A percentile compares a stretch with the other conserved stretches of the same genome.
Conservation (phyloP, 1,284 basidiomycete species). For the Rhizoctonia solani region DNA sequence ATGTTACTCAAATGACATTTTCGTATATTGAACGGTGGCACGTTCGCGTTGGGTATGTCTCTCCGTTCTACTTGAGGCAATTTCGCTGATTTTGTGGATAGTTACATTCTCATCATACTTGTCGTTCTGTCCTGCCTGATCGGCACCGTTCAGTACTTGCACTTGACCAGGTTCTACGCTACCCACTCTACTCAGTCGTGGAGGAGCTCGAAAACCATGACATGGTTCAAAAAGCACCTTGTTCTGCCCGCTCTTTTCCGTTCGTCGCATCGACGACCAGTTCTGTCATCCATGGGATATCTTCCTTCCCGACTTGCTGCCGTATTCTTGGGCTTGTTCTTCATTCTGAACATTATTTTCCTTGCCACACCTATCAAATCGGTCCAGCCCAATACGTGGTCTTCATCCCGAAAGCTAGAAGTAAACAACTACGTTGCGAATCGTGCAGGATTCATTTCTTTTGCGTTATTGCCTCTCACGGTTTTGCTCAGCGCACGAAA, state of each 20-base stretch:
- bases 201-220: not conserved
- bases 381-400: constrained; percentile 30
- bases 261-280: constrained; percentile 1
- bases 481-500: constrained; percentile 21
- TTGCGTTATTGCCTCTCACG: constrained; percentile 21
- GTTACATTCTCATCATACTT: constrained; percentile 17
- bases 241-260: constrained; percentile 22
- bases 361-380: constrained; percentile 17
- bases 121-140: not conserved
- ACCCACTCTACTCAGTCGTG: not conserved
- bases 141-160: not conserved
- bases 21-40: constrained; percentile 30
- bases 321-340: constrained; percentile 8
- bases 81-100: not conserved
- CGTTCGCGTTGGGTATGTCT: constrained; percentile 10
- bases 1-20: constrained; percentile 23
- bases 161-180: not conserved
- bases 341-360: constrained; percentile 5
- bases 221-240: constrained; percentile 16
- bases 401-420: constrained; percentile 3
- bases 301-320: constrained; percentile 10
- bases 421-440: constrained; percentile 27
- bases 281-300: constrained; percentile 15
- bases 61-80: no score
- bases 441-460: constrained; percentile 11